Conservation (phyloP, 148 eudicot species). For the Rheum nobile region DNA sequence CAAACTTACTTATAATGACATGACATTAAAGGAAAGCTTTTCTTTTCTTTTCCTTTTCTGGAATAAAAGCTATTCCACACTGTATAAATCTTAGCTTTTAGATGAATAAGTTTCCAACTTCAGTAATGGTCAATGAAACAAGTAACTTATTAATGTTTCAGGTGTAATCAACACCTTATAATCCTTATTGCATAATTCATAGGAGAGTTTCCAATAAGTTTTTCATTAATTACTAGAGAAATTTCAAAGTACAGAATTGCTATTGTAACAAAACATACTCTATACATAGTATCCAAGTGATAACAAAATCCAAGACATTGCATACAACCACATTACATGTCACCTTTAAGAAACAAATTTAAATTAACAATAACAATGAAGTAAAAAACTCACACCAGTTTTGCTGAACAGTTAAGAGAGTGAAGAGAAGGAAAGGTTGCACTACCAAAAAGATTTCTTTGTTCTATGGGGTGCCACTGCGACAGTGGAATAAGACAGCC, state of each 20-base stretch:
- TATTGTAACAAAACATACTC: neutral
- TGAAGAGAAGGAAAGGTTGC: conserved; percentile 8
- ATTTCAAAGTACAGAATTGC: neutral
- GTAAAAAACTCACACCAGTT: conserved; percentile 5
- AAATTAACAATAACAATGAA: neutral
- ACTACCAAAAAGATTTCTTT: conserved; percentile 15
- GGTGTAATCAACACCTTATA: neutral
- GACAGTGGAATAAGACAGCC: conserved; percentile 38
- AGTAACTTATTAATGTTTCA: neutral
- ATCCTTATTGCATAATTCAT: neutral
- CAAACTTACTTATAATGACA: too few species aligned
- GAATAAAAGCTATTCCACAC: neutral
- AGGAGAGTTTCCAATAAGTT: neutral
- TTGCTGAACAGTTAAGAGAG: neutral
- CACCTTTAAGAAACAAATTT: neutral
- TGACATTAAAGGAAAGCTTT: neutral
- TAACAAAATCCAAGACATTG: neutral
- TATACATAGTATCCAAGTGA: neutral
- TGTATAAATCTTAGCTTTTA: neutral
- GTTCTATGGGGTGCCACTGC: conserved; percentile 59
- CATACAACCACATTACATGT: neutral
- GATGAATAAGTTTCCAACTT: neutral
- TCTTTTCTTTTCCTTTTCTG: neutral
- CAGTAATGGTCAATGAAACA: neutral
- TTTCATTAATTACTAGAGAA: neutral